A percentile compares a stretch with the other conserved stretches of the same genome.
Evolutionary conservation across 139 green algal species (phyloP).

Genomic region (Chlamydomonas applanata): DNA sequence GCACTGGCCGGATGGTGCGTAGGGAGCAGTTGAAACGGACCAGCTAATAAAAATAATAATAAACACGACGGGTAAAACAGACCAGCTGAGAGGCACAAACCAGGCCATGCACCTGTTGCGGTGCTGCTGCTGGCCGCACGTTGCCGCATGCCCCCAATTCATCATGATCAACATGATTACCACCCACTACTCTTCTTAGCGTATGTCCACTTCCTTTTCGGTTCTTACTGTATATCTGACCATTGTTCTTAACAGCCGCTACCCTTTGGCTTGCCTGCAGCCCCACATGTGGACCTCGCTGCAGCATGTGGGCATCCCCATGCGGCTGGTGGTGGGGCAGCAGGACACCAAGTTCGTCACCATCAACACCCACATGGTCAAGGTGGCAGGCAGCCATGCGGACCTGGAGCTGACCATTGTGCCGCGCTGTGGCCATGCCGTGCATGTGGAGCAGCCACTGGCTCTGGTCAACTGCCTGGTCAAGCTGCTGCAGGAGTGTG

Average conservation of each 20-base stretch:
- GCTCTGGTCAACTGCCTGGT: no score
- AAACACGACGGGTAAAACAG: no score
- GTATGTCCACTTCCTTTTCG: background rate
- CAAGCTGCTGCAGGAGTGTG: no score
- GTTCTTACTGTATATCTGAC: background rate
- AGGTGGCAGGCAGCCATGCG: background rate
- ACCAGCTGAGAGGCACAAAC: no score
- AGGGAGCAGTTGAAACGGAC: no score
- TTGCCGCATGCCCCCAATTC: background rate
- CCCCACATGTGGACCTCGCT: conserved; percentile 39
- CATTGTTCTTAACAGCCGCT: conserved; percentile 9
- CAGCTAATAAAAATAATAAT: no score
- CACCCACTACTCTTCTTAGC: background rate
- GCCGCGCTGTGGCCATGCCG: no score
- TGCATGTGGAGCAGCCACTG: no score
- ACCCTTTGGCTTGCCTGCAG: conserved; percentile 29
- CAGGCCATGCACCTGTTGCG: no score
- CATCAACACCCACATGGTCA: conserved; percentile 44
- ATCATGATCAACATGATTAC: background rate
- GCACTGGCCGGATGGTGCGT: conserved; percentile 55
- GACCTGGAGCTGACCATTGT: no score
- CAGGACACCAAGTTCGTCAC: conserved; percentile 68
- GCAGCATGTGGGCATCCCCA: conserved; percentile 13
- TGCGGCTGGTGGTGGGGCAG: conserved; percentile 60
- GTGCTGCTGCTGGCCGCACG: background rate